Evolutionary conservation across 805 yeast species (phyloP), one percentile per base, ranked within the genome.

Genomic region (Kodamaea jinghongensis): DNA sequence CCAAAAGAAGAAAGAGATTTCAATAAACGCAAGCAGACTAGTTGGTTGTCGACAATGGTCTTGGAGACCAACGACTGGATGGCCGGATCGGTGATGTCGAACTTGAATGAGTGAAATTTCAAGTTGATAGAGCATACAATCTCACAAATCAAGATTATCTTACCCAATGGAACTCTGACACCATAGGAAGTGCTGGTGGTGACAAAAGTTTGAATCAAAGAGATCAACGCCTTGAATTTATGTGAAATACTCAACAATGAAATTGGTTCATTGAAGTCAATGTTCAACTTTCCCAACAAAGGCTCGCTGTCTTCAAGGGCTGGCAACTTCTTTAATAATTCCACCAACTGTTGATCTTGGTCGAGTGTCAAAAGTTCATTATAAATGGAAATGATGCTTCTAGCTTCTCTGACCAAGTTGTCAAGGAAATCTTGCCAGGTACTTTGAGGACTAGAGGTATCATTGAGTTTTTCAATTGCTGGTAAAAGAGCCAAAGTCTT

Each of bases 121-220:
- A 73, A 60, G 47, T 81, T 78, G 42, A 86, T 58, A 12, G 81
- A 70, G 42, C 77, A 59, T 11, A 82, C 52, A 9, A 80, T 61
- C 50, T 83, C 88, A 15, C 71, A 64, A 35, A 81, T 44, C 6
- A 67, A 55, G 4, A 83, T 53, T 2, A 83, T 54, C 32, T 63
- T 51, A 1, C 91, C 90, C 10, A 86, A 46, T 2, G 95, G 93
- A 6, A 85, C 70, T 45, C 71, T 67, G 6, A 81, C 71, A 9
- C 79, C 65, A 49, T 67, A 71, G 29, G 75, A 77, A 1, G 88
- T 79, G 17, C 78, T 73, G 6, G 77, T 64, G 3, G 71, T 60
- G 60, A 42, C 56, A 47, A 46, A 84, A 38, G 40, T 82, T 42
- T 36, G 35, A 26, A 67, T 47, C 20, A 66, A 49, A 22, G 65